Evolutionary conservation across 345 rosid genomes (phyloP).

Genomic region (Brassica juncea): DNA sequence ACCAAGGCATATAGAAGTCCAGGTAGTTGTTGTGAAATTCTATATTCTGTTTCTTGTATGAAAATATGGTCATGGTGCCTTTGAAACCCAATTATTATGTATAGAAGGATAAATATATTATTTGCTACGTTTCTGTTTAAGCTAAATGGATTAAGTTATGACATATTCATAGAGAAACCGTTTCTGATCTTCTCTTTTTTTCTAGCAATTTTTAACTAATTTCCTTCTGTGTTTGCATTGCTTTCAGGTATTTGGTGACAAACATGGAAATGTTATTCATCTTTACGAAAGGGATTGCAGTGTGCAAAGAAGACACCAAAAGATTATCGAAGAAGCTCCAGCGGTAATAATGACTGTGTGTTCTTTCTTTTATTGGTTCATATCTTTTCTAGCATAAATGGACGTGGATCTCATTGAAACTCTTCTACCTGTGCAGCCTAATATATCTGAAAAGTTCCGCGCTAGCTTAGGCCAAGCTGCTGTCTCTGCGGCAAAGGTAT

Average conservation of each 20-base stretch:
- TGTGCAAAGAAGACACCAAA: constrained; percentile 90
- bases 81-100: background rate
- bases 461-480: constrained; percentile 80
- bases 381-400: constrained; percentile 10
- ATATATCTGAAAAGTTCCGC: constrained; percentile 66
- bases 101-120: background rate
- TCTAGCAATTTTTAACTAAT: constrained; percentile 17
- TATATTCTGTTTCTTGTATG: constrained; percentile 9
- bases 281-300: constrained; percentile 95
- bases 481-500: constrained; percentile 90
- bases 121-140: no score
- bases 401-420: constrained; percentile 37
- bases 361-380: constrained; percentile 34
- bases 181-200: constrained; percentile 22
- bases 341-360: constrained; percentile 68
- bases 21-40: constrained; percentile 48
- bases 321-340: constrained; percentile 99
- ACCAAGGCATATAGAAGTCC: constrained; percentile 96
- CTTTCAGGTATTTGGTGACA: constrained; percentile 80
- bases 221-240: constrained; percentile 20
- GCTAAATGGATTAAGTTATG: no score
- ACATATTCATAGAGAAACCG: background rate
- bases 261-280: constrained; percentile 73
- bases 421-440: constrained; percentile 63
- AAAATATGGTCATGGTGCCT: constrained; percentile 1